A percentile compares a stretch with the other conserved stretches of the same genome.
phyloP scores from a whole-genome alignment of 1,284 basidiomycete genomes.

The Malassezia arunalokei region DNA sequence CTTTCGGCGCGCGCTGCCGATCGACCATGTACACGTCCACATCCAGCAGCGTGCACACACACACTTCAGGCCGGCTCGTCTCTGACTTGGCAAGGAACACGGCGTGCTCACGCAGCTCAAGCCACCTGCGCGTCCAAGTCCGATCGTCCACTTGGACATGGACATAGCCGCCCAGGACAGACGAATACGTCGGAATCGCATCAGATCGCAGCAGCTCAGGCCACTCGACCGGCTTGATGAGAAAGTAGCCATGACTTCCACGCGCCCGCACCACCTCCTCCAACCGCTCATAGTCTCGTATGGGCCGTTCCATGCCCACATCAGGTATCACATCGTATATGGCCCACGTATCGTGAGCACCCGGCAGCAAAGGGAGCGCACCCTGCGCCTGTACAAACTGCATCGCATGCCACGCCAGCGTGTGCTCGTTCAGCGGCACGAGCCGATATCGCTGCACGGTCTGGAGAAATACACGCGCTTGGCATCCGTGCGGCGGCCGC shows the following conservation, averaged over 20 bases:
- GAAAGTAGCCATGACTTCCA: slow-evolving; percentile 27
- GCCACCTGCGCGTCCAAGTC: slow-evolving; percentile 42
- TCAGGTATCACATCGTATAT: slow-evolving; percentile 34
- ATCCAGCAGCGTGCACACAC: slow-evolving; percentile 32
- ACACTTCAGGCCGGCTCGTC: slow-evolving; percentile 37
- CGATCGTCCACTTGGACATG: slow-evolving; percentile 33
- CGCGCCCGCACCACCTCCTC: slow-evolving; percentile 26
- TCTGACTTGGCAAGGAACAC: slow-evolving; percentile 41
- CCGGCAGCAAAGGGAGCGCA: background rate
- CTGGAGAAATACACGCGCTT: slow-evolving; percentile 5
- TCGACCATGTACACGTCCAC: slow-evolving; percentile 41
- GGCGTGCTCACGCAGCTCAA: slow-evolving; percentile 41
- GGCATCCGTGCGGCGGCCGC: background rate
- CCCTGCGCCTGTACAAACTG: background rate
- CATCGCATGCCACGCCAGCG: background rate
- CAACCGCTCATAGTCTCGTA: slow-evolving; percentile 43
- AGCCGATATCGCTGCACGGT: slow-evolving; percentile 4
- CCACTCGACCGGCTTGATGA: slow-evolving; percentile 36
- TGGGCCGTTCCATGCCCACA: slow-evolving; percentile 37
- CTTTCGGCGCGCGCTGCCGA: slow-evolving; percentile 25
- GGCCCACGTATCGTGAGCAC: slow-evolving; percentile 32
- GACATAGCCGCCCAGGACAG: slow-evolving; percentile 36
- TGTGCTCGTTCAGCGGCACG: slow-evolving; percentile 1
- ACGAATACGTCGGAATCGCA: slow-evolving; percentile 27
- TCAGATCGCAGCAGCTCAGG: slow-evolving; percentile 28